Evolutionary conservation across 2,329 filamentous ascomycete species (phyloP).

Genomic region (Lasiodiplodia sp.): DNA sequence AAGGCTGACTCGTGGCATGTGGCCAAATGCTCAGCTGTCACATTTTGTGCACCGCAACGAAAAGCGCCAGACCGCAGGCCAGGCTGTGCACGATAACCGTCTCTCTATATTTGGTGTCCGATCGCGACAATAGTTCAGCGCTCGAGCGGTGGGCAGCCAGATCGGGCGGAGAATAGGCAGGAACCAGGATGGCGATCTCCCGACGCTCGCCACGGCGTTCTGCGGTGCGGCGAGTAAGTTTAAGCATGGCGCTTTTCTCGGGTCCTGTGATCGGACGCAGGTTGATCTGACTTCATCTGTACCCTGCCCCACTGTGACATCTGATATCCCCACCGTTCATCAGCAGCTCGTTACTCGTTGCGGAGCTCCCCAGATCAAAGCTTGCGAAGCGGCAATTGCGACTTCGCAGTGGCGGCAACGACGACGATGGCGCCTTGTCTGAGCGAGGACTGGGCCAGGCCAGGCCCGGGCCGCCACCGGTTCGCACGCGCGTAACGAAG

Average conservation of each 20-base stretch:
- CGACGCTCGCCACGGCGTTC: neutral
- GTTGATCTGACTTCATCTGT: slow-evolving; percentile 11
- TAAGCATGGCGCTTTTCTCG: neutral
- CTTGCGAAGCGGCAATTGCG: neutral
- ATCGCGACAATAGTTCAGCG: neutral
- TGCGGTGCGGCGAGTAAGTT: neutral
- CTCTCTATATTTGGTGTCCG: neutral
- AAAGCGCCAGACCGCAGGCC: neutral
- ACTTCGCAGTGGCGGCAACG: neutral
- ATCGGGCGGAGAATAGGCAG: too few species aligned
- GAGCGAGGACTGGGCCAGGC: neutral
- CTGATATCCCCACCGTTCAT: neutral
- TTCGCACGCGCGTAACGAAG: neutral
- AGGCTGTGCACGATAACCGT: neutral
- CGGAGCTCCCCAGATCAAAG: neutral
- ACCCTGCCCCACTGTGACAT: slow-evolving; percentile 11
- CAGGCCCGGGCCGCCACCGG: neutral
- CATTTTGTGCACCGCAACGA: neutral
- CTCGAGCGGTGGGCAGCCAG: neutral
- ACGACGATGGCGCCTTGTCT: neutral
- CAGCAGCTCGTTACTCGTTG: neutral
- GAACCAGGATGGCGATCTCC: slow-evolving; percentile 3
- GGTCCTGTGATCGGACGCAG: neutral
- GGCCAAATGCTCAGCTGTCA: slow-evolving; percentile 1
- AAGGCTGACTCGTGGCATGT: slow-evolving; percentile 6